Conservation (phyloP, 2,329 filamentous ascomycete species). For the Ilyonectria mors-panacis region DNA sequence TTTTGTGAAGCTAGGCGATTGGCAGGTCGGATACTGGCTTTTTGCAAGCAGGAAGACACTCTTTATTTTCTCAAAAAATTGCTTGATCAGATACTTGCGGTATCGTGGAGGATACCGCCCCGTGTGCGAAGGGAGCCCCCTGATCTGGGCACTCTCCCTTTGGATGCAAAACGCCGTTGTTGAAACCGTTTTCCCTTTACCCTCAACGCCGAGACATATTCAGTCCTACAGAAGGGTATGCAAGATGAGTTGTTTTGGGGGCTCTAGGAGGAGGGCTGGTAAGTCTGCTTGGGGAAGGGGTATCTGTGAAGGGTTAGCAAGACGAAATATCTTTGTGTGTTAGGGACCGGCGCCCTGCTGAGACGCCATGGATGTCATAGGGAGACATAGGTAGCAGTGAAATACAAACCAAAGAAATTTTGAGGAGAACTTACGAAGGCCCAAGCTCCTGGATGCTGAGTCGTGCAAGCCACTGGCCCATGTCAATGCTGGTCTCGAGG, state of each 20-base stretch:
- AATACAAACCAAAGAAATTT: conserved; percentile 28
- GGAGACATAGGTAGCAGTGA: conserved; percentile 36
- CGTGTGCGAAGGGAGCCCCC: conserved; percentile 53
- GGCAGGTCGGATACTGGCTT: conserved; percentile 32
- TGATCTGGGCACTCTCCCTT: conserved; percentile 47
- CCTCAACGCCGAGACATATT: conserved; percentile 60
- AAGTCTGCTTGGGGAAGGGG: conserved; percentile 86
- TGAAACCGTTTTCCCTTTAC: conserved; percentile 65
- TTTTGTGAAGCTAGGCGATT: conserved; percentile 18
- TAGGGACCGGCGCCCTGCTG: conserved; percentile 32
- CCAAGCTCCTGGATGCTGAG: conserved; percentile 96
- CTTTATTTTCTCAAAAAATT: conserved; percentile 48
- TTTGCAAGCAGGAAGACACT: conserved; percentile 46
- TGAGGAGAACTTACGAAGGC: conserved; percentile 81
- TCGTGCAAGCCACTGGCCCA: conserved; percentile 96
- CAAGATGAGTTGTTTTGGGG: conserved; percentile 44
- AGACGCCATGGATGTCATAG: conserved; percentile 33
- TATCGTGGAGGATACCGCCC: conserved; percentile 62
- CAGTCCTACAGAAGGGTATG: conserved; percentile 44
- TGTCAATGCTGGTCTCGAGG: conserved; percentile 84
- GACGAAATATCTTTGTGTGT: conserved; percentile 26
- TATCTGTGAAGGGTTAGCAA: conserved; percentile 66
- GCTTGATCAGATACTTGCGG: conserved; percentile 49
- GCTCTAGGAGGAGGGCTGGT: conserved; percentile 65
- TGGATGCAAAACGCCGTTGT: conserved; percentile 65